Percentiles rank a stretch among this genome's conserved stretches.
Evolutionary conservation across 805 yeast genomes (phyloP).

Genomic region (Lipomyces orientalis): DNA sequence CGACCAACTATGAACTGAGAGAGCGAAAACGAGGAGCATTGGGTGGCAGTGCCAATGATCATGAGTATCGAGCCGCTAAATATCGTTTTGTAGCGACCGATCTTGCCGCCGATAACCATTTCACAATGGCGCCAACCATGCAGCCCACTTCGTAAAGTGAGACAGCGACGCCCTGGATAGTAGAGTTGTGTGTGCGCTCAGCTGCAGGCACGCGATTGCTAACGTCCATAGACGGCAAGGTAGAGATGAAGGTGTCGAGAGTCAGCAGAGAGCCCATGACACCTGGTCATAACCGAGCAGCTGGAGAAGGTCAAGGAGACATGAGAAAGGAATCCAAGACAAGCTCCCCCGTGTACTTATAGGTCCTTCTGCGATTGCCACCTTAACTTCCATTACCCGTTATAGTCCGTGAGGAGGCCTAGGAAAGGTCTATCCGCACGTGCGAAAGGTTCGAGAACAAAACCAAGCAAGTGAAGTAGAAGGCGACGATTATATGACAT

Average conservation of each 20-base stretch:
- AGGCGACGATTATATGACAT: too few species aligned
- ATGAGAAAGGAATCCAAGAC: too few species aligned
- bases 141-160: constrained; percentile 71
- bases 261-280: constrained; percentile 54
- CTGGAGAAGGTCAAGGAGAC: too few species aligned
- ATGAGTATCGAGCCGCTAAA: constrained; percentile 61
- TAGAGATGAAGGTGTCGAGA: constrained; percentile 19
- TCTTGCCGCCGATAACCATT: constrained; percentile 62
- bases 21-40: constrained; percentile 58
- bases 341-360: too few species aligned
- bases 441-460: too few species aligned
- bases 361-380: too few species aligned
- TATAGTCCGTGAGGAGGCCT: too few species aligned
- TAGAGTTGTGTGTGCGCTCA: constrained; percentile 17
- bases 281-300: constrained; percentile 63
- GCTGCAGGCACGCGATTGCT: background rate
- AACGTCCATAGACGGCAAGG: constrained; percentile 21
- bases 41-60: constrained; percentile 64
- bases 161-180: constrained; percentile 35
- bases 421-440: too few species aligned
- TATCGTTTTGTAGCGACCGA: constrained; percentile 71
- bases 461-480: too few species aligned
- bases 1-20: constrained; percentile 80
- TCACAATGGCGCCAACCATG: constrained; percentile 72
- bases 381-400: too few species aligned